Base-by-base conservation (phyloP, 495 filamentous ascomycete genomes). In the Friedmanniomyces endolithicus region DNA sequence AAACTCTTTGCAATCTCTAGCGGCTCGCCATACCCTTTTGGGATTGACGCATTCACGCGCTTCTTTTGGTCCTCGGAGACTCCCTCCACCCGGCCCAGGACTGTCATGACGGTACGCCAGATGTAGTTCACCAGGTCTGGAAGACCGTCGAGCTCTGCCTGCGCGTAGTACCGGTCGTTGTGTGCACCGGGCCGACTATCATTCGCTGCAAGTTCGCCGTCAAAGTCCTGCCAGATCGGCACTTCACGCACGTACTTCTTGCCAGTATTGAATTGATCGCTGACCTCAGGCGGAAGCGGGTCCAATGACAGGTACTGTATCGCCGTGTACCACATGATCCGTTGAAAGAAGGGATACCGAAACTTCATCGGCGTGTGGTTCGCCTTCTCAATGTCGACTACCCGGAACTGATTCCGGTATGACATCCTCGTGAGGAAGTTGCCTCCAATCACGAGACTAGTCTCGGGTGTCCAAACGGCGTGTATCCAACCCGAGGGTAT, bases 401-500 rank as follows among this genome's bases (percentile, higher is more conserved):
- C 72, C 48, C 78, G 76, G 63, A 88, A 79, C 65, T 88, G 84
- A 74, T 84, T 87, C 20, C 74, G 73, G 61, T 82, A 87, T 49
- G 85, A 82, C 58, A 85, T 68, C 31, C 80, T 68, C 1, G 85
- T 87, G 29, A 88, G 70, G 58, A 87, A 87, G 64, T 88, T 88
- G 23, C 84, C 84, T 22, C 84, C 84, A 53, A 88, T 86, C 17
- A 88, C 84, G 44, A 88, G 64, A 60, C 82, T 87, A 63, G 86
- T 81, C 57, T 83, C 76, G 1, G 84, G 84, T 16, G 84, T 88
- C 81, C 85, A 87, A 7, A 88, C 84, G 14, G 84, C 84, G 63
- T 88, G 84, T 50, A 88, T 88, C 84, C 84, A 88, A 11, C 84
- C 84, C 12, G 84, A 84, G 6, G 84, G 84, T 53, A 88, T 87